Evolutionary conservation across 1,284 basidiomycete genomes (phyloP), one percentile per base, ranked within the genome.

Genomic region (Pyrrhoderma lamaoense): DNA sequence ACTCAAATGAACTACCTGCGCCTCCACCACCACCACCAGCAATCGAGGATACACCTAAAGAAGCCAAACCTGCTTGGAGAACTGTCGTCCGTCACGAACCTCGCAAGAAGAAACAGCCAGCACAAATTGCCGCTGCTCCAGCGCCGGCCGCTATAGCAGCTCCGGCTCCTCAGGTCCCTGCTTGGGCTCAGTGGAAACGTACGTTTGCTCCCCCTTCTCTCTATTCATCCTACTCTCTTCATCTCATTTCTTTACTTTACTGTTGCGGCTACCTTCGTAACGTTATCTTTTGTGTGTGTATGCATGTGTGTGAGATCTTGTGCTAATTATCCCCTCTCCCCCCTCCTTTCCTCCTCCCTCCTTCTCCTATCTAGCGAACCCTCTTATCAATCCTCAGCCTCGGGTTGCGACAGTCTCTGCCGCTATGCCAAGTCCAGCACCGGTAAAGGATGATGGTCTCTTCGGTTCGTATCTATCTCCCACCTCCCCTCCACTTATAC

Each of bases 141-240:
- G 61, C 73, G 0, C 37, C 44, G 14, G 46, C 35, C 16, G 5
- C 21, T 4, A n/a, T 22, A 40, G 38, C 38, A 7, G 38, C 38
- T 5, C 38, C 38, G 14, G 67, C 71, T 51, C 71, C 75, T 1
- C 72, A 76, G 42, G 22, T 77, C 40, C 85, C 84, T 25, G 75
- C 83, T 0, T 88, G 85, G 85, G 78, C 83, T 0, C 82, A 87
- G 58, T 88, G 85, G 85, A 73, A 80, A 69, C 78, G 79, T 88
- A 55, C 57, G 76, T 70, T 40, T 7, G 38, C 8, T 46, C 18
- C 22, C 21, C 35, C 35, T 25, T 3, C 14, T 34, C n/a, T 49
- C 23, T 42, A 13, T 53, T 47, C 42, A 31, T 47, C 35, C 16
- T n/a, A 31, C n/a, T 16, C 22, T 5, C 49, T 16, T 8, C 25